Evolutionary conservation across 805 yeast genomes (phyloP).

Genomic region (Ogataea methylovora): DNA sequence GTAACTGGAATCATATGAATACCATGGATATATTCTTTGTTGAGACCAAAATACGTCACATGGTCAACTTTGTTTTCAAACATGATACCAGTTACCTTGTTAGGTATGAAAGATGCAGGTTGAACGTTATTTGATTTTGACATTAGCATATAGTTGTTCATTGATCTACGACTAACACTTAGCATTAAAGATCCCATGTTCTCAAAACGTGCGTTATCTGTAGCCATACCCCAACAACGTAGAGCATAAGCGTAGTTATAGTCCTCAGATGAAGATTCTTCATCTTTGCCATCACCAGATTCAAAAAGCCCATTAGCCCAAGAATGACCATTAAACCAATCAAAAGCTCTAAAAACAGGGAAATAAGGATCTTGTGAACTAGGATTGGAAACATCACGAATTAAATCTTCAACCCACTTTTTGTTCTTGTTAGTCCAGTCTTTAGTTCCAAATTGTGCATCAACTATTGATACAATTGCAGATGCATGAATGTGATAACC

Average conservation of each 20-base stretch:
- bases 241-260: constrained; percentile 61
- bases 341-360: constrained; percentile 61
- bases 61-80: constrained; percentile 70
- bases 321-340: constrained; percentile 68
- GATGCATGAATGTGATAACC: constrained; percentile 83
- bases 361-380: constrained; percentile 41
- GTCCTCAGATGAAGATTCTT: constrained; percentile 68
- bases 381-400: constrained; percentile 67
- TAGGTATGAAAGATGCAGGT: constrained; percentile 44
- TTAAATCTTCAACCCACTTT: constrained; percentile 52
- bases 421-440: constrained; percentile 40
- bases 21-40: constrained; percentile 62
- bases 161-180: constrained; percentile 44
- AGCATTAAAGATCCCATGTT: constrained; percentile 52
- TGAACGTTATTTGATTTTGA: constrained; percentile 37
- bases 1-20: constrained; percentile 74
- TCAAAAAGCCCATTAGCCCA: constrained; percentile 67
- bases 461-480: constrained; percentile 66
- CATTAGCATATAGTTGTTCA: constrained; percentile 50
- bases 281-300: constrained; percentile 62
- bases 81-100: constrained; percentile 61
- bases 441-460: constrained; percentile 39
- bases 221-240: constrained; percentile 60
- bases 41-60: constrained; percentile 62
- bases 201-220: constrained; percentile 44